Percentiles rank a stretch among this genome's conserved stretches.
Conservation (phyloP, 2,329 filamentous ascomycete genomes). For the Apiospora phragmitis region DNA sequence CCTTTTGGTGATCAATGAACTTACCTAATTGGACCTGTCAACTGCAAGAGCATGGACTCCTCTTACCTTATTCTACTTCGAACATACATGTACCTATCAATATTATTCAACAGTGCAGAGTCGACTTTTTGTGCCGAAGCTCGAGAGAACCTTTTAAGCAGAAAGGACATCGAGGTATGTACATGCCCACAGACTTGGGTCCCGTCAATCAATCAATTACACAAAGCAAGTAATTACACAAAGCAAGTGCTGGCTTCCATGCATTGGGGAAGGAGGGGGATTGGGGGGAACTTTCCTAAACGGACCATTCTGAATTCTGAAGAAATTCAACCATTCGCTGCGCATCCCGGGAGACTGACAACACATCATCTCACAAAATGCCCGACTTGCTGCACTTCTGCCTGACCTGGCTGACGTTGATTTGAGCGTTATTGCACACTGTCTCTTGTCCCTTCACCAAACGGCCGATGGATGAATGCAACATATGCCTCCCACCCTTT, state of each 20-base stretch:
- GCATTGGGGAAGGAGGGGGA: not conserved
- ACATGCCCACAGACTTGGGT: not conserved
- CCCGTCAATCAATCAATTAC: not conserved
- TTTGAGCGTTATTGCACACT: constrained; percentile 8
- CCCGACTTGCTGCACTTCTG: constrained; percentile 48
- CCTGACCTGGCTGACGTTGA: constrained; percentile 39
- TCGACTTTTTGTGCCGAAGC: not conserved
- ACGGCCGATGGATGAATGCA: constrained; percentile 4
- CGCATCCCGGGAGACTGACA: constrained; percentile 42
- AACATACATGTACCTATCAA: too few relatives aligned
- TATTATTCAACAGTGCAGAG: not conserved
- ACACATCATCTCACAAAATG: constrained; percentile 49
- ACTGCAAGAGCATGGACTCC: not conserved
- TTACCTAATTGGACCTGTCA: not conserved
- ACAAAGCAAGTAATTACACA: not conserved
- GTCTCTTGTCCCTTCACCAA: constrained; percentile 8
- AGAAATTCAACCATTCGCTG: constrained; percentile 17
- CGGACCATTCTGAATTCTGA: constrained; percentile 14
- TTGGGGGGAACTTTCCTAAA: constrained; percentile 1
- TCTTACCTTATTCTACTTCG: not conserved
- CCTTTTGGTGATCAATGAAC: not conserved
- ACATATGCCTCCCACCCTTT: constrained; percentile 7
- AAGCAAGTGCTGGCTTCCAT: not conserved
- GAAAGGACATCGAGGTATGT: not conserved
- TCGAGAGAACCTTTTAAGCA: not conserved